phyloP scores from a whole-genome alignment of 2,329 filamentous ascomycete species.

The Metarhizium sp. region DNA sequence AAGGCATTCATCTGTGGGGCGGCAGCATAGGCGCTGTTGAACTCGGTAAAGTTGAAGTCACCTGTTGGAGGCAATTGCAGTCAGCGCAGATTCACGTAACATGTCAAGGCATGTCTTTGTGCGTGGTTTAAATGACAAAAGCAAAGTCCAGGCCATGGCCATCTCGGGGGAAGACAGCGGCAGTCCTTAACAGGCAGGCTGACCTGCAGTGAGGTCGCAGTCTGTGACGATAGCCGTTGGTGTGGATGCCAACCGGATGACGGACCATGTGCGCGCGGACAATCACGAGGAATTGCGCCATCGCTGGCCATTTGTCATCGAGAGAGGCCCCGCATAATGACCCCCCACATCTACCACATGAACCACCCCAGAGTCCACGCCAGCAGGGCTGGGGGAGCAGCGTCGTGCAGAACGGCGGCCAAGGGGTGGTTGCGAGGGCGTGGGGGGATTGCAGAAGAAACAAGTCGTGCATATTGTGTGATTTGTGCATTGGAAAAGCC shows the following conservation, averaged over 20 bases:
- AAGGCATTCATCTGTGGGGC: conserved; percentile 37
- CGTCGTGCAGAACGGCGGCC: neutral
- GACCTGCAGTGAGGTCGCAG: neutral
- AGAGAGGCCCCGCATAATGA: conserved; percentile 11
- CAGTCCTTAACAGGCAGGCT: neutral
- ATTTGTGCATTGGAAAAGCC: neutral
- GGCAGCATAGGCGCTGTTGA: conserved; percentile 40
- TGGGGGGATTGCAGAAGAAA: neutral
- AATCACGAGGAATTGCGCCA: conserved; percentile 57
- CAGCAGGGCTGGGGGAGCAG: neutral
- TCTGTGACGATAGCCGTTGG: neutral
- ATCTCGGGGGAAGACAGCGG: neutral
- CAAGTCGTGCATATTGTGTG: conserved; percentile 3
- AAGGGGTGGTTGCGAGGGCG: conserved; percentile 2
- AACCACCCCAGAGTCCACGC: conserved; percentile 10
- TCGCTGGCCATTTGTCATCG: conserved; percentile 38
- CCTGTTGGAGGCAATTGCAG: conserved; percentile 35
- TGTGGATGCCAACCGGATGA: neutral
- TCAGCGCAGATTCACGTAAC: conserved; percentile 4
- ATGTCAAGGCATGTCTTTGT: neutral
- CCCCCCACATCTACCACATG: conserved; percentile 17
- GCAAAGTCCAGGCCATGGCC: neutral
- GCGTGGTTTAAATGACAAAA: neutral
- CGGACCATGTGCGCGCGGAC: conserved; percentile 12
- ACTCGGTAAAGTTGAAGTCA: conserved; percentile 49